Conservation (phyloP, 108 stramenopile species). For the Cyclotella choctawhatcheeana region DNA sequence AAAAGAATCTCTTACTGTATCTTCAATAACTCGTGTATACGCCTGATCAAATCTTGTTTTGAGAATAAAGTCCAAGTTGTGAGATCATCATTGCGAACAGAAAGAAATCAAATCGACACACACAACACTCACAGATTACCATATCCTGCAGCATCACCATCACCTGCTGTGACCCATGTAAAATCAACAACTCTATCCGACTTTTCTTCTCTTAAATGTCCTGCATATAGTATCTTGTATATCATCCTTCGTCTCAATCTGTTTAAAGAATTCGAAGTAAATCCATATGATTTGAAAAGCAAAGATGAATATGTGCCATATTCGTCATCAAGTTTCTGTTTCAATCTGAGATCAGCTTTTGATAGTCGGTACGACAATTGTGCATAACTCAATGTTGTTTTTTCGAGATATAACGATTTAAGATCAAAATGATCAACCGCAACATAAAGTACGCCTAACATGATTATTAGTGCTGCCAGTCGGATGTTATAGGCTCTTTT, state of each 20-base stretch:
- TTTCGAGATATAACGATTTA: background rate
- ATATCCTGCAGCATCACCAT: constrained; percentile 27
- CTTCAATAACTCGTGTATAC: constrained; percentile 22
- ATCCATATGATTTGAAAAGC: background rate
- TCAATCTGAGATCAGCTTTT: background rate
- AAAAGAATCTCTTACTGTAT: constrained; percentile 17
- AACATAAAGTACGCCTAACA: background rate
- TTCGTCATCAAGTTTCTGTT: background rate
- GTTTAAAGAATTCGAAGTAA: constrained; percentile 10
- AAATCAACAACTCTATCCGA: background rate
- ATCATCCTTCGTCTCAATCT: constrained; percentile 15
- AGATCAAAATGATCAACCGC: constrained; percentile 10
- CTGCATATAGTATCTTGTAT: constrained; percentile 13
- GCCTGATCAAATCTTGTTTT: constrained; percentile 18
- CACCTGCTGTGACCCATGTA: constrained; percentile 27
- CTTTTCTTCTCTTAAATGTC: background rate
- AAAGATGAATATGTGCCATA: constrained; percentile 3
- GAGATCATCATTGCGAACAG: too few species aligned
- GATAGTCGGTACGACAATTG: background rate
- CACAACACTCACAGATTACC: constrained; percentile 16
- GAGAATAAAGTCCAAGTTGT: too few species aligned
- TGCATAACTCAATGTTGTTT: background rate
- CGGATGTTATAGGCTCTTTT: background rate
- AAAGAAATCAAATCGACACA: too few species aligned
- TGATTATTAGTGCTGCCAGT: background rate